Percentiles rank a stretch among this genome's conserved stretches.
Conservation (phyloP, 805 yeast genomes). For the Wickerhamiella azyma region DNA sequence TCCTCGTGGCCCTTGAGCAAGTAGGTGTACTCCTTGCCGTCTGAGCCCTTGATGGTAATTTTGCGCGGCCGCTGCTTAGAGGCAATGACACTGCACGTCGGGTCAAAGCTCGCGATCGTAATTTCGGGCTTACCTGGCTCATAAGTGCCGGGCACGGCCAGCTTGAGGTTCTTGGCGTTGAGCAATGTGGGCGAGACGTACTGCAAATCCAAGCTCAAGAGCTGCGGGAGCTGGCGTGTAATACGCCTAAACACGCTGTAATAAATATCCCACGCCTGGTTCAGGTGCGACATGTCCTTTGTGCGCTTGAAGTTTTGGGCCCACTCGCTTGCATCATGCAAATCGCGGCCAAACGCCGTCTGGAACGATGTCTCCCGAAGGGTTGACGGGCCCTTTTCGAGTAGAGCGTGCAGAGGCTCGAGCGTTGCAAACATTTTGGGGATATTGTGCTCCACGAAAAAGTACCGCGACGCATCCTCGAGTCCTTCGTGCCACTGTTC, state of each 20-base stretch:
- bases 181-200: constrained; percentile 86
- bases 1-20: constrained; percentile 92
- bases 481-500: constrained; percentile 97
- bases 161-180: constrained; percentile 60
- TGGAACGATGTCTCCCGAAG: constrained; percentile 85
- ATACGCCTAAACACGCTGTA: constrained; percentile 87
- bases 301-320: constrained; percentile 71
- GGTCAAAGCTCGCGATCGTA: constrained; percentile 61
- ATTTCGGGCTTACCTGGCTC: constrained; percentile 70
- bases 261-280: constrained; percentile 97
- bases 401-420: constrained; percentile 76
- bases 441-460: constrained; percentile 86
- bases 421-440: constrained; percentile 87
- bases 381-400: constrained; percentile 78
- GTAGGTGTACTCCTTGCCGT: constrained; percentile 80
- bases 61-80: constrained; percentile 95
- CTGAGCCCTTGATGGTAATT: constrained; percentile 66
- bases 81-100: constrained; percentile 71
- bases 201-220: constrained; percentile 75
- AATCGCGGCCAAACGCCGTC: constrained; percentile 84
- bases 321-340: constrained; percentile 90
- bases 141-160: constrained; percentile 92
- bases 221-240: constrained; percentile 74
- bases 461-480: constrained; percentile 89
- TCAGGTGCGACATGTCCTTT: constrained; percentile 72